Evolutionary conservation across 176 grass and related monocot genomes (phyloP).

Genomic region (Zea luxurians): DNA sequence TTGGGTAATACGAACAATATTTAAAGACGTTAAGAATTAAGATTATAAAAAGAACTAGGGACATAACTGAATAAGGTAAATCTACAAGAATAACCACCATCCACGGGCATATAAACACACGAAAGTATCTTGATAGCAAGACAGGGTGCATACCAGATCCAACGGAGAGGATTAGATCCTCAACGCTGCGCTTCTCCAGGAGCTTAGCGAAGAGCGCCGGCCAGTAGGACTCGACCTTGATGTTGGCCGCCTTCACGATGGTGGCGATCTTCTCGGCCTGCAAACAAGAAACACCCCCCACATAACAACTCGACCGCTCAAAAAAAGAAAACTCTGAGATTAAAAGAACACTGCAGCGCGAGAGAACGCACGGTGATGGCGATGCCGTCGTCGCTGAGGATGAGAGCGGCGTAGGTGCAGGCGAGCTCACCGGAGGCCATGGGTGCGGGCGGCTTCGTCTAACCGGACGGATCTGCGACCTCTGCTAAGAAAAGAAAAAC

Average conservation of each 20-base stretch:
- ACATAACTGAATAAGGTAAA: neutral
- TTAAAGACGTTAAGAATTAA: no score
- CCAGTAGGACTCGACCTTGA: conserved; percentile 87
- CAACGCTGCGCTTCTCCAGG: conserved; percentile 62
- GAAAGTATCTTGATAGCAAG: neutral
- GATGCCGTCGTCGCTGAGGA: conserved; percentile 76
- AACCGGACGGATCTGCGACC: conserved; percentile 26
- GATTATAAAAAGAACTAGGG: no score
- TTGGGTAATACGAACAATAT: neutral
- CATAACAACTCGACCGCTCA: neutral
- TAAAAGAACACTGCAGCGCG: neutral
- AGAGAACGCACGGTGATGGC: conserved; percentile 55
- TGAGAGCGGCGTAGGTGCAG: conserved; percentile 77
- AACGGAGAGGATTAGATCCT: conserved; percentile 69
- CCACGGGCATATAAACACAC: neutral
- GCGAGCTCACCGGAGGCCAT: conserved; percentile 73
- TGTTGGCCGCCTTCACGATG: conserved; percentile 65
- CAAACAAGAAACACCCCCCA: no score
- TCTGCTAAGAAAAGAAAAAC: neutral
- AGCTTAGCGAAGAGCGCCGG: conserved; percentile 80
- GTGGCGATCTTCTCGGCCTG: conserved; percentile 75
- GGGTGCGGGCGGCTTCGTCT: conserved; percentile 1
- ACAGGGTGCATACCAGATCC: conserved; percentile 54
- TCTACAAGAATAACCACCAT: neutral
- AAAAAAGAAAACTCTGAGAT: neutral